These are phyloP conservation scores for Fusarium decemcellulare DNA, from an alignment of 2,329 filamentous ascomycete genomes.

Conservation along the genomic window DNA sequence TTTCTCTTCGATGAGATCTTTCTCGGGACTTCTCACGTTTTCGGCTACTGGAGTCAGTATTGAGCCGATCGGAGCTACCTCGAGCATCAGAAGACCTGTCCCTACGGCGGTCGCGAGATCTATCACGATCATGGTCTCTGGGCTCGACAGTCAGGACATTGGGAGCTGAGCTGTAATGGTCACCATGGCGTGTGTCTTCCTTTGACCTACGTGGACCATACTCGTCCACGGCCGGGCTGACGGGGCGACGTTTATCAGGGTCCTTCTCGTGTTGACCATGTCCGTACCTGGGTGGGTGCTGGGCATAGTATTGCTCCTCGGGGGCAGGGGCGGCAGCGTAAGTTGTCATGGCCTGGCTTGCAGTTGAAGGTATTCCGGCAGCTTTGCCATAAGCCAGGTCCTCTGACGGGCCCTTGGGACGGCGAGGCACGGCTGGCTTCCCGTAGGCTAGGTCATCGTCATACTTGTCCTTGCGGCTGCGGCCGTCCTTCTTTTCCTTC, in stretches of 20 bases:
- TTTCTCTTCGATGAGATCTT: conserved; percentile 43
- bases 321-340: conserved; percentile 42
- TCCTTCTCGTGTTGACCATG: conserved; percentile 30
- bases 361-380: conserved; percentile 39
- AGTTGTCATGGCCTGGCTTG: conserved; percentile 39
- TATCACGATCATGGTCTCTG: conserved; percentile 52
- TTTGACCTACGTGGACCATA: conserved; percentile 37
- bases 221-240: conserved; percentile 37
- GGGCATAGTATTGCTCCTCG: conserved; percentile 28
- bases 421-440: conserved; percentile 45
- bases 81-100: conserved; percentile 43
- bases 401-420: conserved; percentile 39
- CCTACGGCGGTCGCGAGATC: conserved; percentile 51
- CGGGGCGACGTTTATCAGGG: conserved; percentile 18
- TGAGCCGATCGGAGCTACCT: conserved; percentile 42
- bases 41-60: conserved; percentile 38
- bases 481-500: conserved; percentile 55
- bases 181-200: conserved; percentile 47
- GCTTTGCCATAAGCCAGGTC: conserved; percentile 46
- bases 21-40: conserved; percentile 46
- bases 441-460: conserved; percentile 69
- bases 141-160: conserved; percentile 61
- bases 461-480: conserved; percentile 49
- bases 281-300: conserved; percentile 31
- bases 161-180: conserved; percentile 54